Percentiles rank a stretch among this genome's conserved stretches.
phyloP scores from a whole-genome alignment of 2,329 filamentous ascomycete genomes.

The Pyricularia pennisetigena region DNA sequence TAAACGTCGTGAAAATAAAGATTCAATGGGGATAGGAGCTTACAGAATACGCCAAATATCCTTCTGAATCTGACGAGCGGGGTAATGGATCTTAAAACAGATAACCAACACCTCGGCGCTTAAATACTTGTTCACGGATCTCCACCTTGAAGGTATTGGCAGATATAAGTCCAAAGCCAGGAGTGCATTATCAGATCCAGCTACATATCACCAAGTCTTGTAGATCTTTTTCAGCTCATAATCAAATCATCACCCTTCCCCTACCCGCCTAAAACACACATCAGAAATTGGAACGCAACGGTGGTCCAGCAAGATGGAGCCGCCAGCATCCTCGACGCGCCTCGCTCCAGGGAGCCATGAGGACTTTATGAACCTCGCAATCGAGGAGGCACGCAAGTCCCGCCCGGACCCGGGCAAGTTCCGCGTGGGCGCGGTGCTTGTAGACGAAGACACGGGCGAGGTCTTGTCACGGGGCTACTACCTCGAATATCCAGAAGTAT shows the following conservation, averaged over 20 bases:
- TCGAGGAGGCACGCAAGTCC: conserved; percentile 23
- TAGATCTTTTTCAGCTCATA: neutral
- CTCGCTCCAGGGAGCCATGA: conserved; percentile 18
- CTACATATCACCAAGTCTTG: neutral
- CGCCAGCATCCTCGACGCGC: neutral
- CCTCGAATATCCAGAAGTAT: conserved; percentile 21
- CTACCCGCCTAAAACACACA: neutral
- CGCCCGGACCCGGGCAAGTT: conserved; percentile 27
- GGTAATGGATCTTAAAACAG: neutral
- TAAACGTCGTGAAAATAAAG: neutral
- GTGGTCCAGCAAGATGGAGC: neutral
- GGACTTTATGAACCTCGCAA: conserved; percentile 27
- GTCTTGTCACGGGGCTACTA: conserved; percentile 33
- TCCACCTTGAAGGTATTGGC: neutral
- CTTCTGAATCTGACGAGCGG: neutral
- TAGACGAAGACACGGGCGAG: conserved; percentile 22
- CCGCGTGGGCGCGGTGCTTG: conserved; percentile 30
- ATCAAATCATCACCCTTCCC: neutral
- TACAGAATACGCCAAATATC: neutral
- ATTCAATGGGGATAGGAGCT: neutral
- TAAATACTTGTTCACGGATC: neutral
- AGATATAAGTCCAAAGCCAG: neutral
- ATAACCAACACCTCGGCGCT: neutral
- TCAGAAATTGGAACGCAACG: neutral
- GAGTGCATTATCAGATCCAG: neutral